Evolutionary conservation across 164 flowering plant genomes (phyloP).

Genomic region (Sedum album): DNA sequence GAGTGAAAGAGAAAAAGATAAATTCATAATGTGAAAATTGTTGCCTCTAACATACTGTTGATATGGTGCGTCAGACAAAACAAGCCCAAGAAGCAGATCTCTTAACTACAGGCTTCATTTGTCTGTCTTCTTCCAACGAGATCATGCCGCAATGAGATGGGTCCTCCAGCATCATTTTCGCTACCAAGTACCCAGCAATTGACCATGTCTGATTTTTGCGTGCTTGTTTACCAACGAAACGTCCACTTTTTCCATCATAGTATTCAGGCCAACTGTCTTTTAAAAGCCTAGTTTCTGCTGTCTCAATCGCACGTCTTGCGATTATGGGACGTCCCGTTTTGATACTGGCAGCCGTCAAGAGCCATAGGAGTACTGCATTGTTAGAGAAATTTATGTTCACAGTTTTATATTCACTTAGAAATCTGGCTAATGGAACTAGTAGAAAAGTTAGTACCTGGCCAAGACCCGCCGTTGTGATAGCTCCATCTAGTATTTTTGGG

Average conservation of each 20-base stretch:
- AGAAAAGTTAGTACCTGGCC: slow-evolving; percentile 18
- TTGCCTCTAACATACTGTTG: neutral
- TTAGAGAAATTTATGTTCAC: neutral
- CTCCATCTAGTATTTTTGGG: slow-evolving; percentile 24
- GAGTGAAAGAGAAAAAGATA: too few relatives aligned
- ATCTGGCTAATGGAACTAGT: too few relatives aligned
- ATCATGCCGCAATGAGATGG: too few relatives aligned
- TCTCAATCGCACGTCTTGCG: slow-evolving; percentile 23
- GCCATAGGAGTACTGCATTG: slow-evolving; percentile 26
- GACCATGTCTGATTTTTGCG: slow-evolving; percentile 12
- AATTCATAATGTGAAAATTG: neutral
- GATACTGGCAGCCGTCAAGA: slow-evolving; percentile 24
- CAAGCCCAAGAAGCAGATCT: too few relatives aligned
- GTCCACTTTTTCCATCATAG: slow-evolving; percentile 23
- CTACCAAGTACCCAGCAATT: too few relatives aligned
- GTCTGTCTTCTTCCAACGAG: too few relatives aligned
- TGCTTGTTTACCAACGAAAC: slow-evolving; percentile 27
- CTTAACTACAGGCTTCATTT: too few relatives aligned
- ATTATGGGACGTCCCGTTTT: slow-evolving; percentile 14
- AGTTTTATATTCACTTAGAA: too few relatives aligned
- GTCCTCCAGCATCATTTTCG: too few relatives aligned
- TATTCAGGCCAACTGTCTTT: slow-evolving; percentile 15
- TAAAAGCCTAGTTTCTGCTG: slow-evolving; percentile 17
- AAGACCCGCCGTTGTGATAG: slow-evolving; percentile 24
- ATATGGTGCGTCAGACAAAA: neutral